These are phyloP conservation scores for Lactarius vividus DNA, from an alignment of 768 basidiomycete genomes.

Conservation along the genomic window DNA sequence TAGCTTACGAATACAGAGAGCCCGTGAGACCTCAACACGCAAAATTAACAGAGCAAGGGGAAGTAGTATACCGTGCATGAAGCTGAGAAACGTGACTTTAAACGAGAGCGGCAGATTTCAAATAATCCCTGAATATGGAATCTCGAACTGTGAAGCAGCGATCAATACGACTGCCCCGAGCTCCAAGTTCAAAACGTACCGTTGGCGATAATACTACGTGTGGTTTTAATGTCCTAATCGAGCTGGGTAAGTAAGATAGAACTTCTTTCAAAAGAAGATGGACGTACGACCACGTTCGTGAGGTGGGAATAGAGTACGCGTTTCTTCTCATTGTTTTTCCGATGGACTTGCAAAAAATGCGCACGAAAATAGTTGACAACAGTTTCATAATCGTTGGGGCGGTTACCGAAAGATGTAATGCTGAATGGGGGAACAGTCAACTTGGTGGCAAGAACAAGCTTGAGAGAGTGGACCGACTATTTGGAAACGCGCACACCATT, in stretches of 20 bases:
- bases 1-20: constrained; percentile 19
- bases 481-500: constrained; percentile 66
- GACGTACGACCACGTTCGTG: constrained; percentile 69
- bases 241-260: constrained; percentile 10
- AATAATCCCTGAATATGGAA: constrained; percentile 39
- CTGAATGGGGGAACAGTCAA: constrained; percentile 36
- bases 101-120: constrained; percentile 39
- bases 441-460: constrained; percentile 19
- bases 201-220: constrained; percentile 78
- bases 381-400: constrained; percentile 77
- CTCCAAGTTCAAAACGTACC: constrained; percentile 42
- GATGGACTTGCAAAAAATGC: constrained; percentile 81
- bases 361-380: constrained; percentile 85
- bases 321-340: constrained; percentile 73
- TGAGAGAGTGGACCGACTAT: constrained; percentile 52
- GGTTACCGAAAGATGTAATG: constrained; percentile 78
- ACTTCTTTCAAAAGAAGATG: not conserved
- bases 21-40: constrained; percentile 5
- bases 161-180: not conserved
- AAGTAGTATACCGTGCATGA: constrained; percentile 5
- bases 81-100: constrained; percentile 21
- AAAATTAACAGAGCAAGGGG: not conserved
- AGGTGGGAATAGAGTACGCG: constrained; percentile 81
- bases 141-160: constrained; percentile 32
- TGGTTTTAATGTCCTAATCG: constrained; percentile 73